Percentiles rank a stretch among this genome's conserved stretches.
phyloP scores from a whole-genome alignment of 163 green algal species.

The Chlamydomonas reinhardtii region DNA sequence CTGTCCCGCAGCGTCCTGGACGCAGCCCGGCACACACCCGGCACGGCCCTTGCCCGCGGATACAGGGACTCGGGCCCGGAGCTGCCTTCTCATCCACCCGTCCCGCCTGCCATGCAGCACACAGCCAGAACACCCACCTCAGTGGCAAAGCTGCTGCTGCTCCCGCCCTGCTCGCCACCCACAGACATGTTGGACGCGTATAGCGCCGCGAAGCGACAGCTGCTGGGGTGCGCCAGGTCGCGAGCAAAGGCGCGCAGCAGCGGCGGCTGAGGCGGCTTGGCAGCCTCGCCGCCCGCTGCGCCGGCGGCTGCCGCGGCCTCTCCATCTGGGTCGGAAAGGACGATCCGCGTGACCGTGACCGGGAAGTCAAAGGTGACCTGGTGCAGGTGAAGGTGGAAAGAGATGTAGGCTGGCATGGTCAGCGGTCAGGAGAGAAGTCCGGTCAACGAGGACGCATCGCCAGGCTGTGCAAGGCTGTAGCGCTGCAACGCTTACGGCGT shows the following conservation, averaged over 20 bases:
- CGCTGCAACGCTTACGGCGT: too few species aligned
- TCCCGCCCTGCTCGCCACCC: background rate
- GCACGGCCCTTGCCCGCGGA: too few species aligned
- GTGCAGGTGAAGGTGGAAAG: too few species aligned
- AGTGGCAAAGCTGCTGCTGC: conserved; percentile 24
- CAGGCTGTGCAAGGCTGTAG: too few species aligned
- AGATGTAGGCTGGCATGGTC: background rate
- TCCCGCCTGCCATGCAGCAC: background rate
- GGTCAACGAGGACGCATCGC: background rate
- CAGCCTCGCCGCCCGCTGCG: too few species aligned
- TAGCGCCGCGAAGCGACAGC: conserved; percentile 30
- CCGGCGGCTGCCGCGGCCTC: background rate
- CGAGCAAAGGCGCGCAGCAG: conserved; percentile 39
- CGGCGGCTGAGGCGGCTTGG: background rate
- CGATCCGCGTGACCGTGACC: conserved; percentile 22
- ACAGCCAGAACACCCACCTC: background rate
- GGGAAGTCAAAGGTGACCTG: conserved; percentile 38
- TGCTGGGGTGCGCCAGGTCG: conserved; percentile 25
- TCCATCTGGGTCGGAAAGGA: background rate
- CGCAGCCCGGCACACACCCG: too few species aligned
- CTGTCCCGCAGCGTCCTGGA: too few species aligned
- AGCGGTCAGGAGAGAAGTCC: background rate
- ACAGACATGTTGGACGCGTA: conserved; percentile 33
- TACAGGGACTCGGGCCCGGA: too few species aligned
- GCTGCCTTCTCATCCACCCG: background rate